A percentile compares a stretch with the other conserved stretches of the same genome.
phyloP scores from a whole-genome alignment of 139 green algal species.

The Pseudopediastrum boryanum region DNA sequence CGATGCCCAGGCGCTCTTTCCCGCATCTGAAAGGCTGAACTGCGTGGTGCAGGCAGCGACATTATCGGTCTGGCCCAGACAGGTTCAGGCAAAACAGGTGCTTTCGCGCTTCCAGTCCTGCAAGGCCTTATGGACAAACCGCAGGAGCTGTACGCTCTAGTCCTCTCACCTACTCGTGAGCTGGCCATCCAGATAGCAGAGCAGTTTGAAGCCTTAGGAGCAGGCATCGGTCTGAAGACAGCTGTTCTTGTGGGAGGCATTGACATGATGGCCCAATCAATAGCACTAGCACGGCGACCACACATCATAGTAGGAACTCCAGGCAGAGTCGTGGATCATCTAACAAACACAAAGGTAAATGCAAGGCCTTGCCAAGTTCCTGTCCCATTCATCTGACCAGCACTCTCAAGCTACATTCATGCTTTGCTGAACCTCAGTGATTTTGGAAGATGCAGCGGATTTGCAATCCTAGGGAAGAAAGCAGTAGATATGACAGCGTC shows the following conservation, averaged over 20 bases:
- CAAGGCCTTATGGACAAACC: conserved; percentile 92
- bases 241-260: conserved; percentile 96
- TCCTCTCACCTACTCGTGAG: conserved; percentile 96
- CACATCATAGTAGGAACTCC: conserved; percentile 97
- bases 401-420: too few species aligned
- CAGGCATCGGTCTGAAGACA: conserved; percentile 85
- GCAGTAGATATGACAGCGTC: too few species aligned
- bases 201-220: conserved; percentile 96
- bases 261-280: conserved; percentile 96
- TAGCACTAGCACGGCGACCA: conserved; percentile 89
- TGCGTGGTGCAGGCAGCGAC: conserved; percentile 89
- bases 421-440: too few species aligned
- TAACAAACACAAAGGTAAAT: conserved; percentile 99
- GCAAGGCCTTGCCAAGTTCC: too few species aligned
- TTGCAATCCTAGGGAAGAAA: too few species aligned
- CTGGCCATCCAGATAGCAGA: conserved; percentile 99
- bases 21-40: too few species aligned
- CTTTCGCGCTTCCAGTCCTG: conserved; percentile 96
- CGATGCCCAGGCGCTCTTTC: too few species aligned
- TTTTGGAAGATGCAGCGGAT: too few species aligned
- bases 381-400: too few species aligned
- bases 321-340: conserved; percentile 96
- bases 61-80: conserved; percentile 99
- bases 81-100: conserved; percentile 96
- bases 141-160: conserved; percentile 88